Evolutionary conservation across 495 filamentous ascomycete species (phyloP).

Genomic region (Tetracladium setigerum): DNA sequence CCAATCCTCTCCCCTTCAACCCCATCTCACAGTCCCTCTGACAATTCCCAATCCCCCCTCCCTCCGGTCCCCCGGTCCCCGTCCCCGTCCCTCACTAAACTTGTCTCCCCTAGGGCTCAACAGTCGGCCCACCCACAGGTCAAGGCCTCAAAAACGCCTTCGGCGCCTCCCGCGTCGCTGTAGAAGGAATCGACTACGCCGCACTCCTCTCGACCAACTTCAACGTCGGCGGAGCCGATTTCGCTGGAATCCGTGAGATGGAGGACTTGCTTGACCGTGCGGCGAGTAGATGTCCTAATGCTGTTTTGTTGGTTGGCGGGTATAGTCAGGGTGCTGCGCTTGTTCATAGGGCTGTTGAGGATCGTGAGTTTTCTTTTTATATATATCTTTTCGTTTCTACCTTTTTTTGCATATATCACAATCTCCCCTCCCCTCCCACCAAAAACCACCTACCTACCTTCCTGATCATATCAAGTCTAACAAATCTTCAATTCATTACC

Average conservation of each 20-base stretch:
- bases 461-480: too few species aligned
- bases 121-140: conserved; percentile 28
- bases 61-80: too few species aligned
- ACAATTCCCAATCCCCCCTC: too few species aligned
- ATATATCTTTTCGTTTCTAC: too few species aligned
- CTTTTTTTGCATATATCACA: too few species aligned
- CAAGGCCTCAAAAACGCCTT: conserved; percentile 21
- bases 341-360: conserved; percentile 38
- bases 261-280: conserved; percentile 13
- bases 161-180: conserved; percentile 30
- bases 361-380: conserved; percentile 13
- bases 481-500: too few species aligned
- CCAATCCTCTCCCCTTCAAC: background rate
- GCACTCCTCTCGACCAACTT: conserved; percentile 30
- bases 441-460: too few species aligned
- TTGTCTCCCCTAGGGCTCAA: conserved; percentile 21
- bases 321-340: conserved; percentile 51
- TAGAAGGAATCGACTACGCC: conserved; percentile 34
- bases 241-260: conserved; percentile 15
- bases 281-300: too few species aligned
- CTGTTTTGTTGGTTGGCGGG: conserved; percentile 6
- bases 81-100: background rate
- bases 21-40: too few species aligned
- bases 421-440: too few species aligned
- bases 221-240: conserved; percentile 26